A percentile compares a stretch with the other conserved stretches of the same genome.
These are phyloP conservation scores for Kalmanozyma brasiliensis DNA, from an alignment of 1,284 basidiomycete genomes.

Conservation along the genomic window DNA sequence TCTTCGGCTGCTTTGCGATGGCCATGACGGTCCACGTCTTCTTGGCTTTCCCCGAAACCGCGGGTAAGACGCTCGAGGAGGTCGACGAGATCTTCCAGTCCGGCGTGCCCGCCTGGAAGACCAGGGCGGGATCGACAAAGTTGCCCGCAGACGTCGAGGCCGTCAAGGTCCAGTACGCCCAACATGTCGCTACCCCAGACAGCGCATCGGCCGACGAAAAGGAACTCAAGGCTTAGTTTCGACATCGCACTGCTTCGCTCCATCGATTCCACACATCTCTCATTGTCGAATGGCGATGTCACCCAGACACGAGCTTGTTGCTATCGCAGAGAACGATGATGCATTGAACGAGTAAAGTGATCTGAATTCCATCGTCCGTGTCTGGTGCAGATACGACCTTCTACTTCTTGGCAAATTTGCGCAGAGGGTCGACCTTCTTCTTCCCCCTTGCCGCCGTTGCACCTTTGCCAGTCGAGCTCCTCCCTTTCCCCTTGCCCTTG, in stretches of 20 bases:
- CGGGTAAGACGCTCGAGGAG: conserved; percentile 32
- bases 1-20: conserved; percentile 38
- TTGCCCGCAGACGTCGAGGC: conserved; percentile 18
- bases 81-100: conserved; percentile 31
- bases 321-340: background rate
- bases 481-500: conserved; percentile 9
- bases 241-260: too few relatives aligned
- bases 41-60: conserved; percentile 45
- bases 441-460: conserved; percentile 1
- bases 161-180: conserved; percentile 11
- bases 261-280: too few relatives aligned
- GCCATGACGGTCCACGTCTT: conserved; percentile 43
- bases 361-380: too few relatives aligned
- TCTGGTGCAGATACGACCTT: background rate
- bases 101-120: conserved; percentile 25
- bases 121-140: conserved; percentile 9
- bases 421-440: conserved; percentile 55
- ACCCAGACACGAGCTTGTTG: too few relatives aligned
- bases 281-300: too few relatives aligned
- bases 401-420: conserved; percentile 54
- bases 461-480: conserved; percentile 8
- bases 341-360: too few relatives aligned
- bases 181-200: conserved; percentile 3
- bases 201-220: conserved; percentile 26
- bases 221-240: conserved; percentile 21